Conservation (phyloP, 768 basidiomycete species). For the Lanmaoa rubissima region DNA sequence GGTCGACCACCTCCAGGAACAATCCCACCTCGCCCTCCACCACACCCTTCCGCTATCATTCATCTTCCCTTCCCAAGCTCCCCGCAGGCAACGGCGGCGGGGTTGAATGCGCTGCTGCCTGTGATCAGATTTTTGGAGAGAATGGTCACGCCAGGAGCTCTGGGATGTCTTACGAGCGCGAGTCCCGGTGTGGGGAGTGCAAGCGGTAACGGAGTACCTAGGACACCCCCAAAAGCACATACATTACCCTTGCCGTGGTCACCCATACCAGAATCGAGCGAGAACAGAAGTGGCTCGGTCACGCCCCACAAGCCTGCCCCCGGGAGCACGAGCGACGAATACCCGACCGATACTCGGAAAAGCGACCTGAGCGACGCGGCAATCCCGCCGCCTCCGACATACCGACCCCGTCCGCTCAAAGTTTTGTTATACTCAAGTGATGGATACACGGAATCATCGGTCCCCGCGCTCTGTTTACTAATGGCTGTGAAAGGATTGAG, state of each 20-base stretch:
- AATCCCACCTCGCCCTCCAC: constrained; percentile 62
- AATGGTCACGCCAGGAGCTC: constrained; percentile 49
- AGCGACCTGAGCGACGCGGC: constrained; percentile 10
- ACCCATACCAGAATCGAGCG: constrained; percentile 16
- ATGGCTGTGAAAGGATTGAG: constrained; percentile 70
- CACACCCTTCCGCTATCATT: constrained; percentile 67
- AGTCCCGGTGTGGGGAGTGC: background rate
- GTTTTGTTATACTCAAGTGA: constrained; percentile 81
- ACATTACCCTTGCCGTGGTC: constrained; percentile 17
- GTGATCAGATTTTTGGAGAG: constrained; percentile 68
- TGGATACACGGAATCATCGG: constrained; percentile 91
- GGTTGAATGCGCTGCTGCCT: constrained; percentile 58
- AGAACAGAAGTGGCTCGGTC: constrained; percentile 19
- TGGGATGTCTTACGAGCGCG: constrained; percentile 18
- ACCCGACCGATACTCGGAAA: constrained; percentile 13
- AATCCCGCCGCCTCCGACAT: constrained; percentile 20
- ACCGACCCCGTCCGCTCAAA: constrained; percentile 62
- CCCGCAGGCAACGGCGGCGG: constrained; percentile 50
- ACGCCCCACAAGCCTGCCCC: constrained; percentile 10
- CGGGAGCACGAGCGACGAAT: constrained; percentile 12
- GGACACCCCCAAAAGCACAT: constrained; percentile 9
- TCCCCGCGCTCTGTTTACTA: constrained; percentile 81
- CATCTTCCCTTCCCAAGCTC: constrained; percentile 77
- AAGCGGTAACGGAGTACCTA: constrained; percentile 3
- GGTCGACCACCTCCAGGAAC: constrained; percentile 1